Base-by-base conservation (phyloP, 306 rosid genomes). In the Purshia tridentata region DNA sequence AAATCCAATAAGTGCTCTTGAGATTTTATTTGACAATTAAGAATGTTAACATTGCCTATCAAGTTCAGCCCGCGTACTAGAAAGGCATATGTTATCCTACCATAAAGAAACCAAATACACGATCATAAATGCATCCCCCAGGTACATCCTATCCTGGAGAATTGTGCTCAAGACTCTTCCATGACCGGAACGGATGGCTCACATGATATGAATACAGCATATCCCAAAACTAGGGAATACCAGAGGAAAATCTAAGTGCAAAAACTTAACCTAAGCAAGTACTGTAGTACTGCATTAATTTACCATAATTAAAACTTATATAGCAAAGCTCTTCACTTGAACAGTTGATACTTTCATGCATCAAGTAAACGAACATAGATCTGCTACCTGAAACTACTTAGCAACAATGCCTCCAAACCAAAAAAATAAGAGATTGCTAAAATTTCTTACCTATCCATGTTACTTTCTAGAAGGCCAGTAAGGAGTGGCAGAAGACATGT, bases 401-500 rank as follows among this genome's bases (percentile, higher is more conserved):
- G 14, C 10, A 15, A 60, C 42, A 55, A 15, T 41, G 47, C 22
- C 60, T 46, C 22, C 46, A 9, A 65, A 19, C 45, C 45, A 37
- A 48, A 16, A 1, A 41, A 58, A 10, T 16, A 44, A 69, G 37
- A 16, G 2, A 35, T 4, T 23, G 69, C 5, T 44, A 9, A 35
- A 58, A 44, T 4, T 9, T 72, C 44, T 80, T 81, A 88, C 99
- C 96, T 86, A 65, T 94, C 99, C 88, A 85, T 77, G 76, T 87
- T 84, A 86, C 97, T 91, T 80, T 90, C 90, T 72, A 94, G 90
- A 84, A 91, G 95, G 76, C 82, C 78, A 7, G 86, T 67, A 42
- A 94, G 86, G 58, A 88, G 89, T 40, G 97, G 96, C 77, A 94
- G 81, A 77, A 94, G 88, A 76, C 77, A 82, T 63, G 92, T 70